These are phyloP conservation scores for Kwoniella bestiolae DNA, from an alignment of 768 basidiomycete genomes.

Conservation along the genomic window DNA sequence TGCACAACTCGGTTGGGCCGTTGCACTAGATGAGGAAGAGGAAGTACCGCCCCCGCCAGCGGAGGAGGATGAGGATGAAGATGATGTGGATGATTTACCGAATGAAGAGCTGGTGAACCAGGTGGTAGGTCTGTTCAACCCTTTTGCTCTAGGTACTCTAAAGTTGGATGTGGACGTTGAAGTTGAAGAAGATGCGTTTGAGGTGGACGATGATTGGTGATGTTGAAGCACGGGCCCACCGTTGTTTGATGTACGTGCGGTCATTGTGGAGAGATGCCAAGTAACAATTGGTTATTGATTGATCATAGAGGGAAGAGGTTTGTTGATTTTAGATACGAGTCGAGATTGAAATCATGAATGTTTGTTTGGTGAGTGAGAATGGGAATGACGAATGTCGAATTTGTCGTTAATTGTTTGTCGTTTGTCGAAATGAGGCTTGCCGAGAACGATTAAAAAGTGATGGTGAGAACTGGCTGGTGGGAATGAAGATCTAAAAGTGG, in stretches of 20 bases:
- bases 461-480: conserved; percentile 8
- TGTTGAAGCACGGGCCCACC: conserved; percentile 22
- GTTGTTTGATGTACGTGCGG: conserved; percentile 9
- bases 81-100: conserved; percentile 24
- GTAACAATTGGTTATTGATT: conserved; percentile 3
- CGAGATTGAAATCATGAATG: conserved; percentile 1
- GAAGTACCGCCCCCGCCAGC: conserved; percentile 3
- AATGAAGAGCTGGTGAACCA: conserved; percentile 58
- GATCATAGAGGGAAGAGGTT: neutral
- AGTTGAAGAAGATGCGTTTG: neutral
- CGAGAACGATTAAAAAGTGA: neutral
- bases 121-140: conserved; percentile 71
- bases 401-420: neutral
- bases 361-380: neutral
- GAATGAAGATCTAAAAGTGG: neutral
- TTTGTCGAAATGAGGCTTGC: neutral
- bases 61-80: conserved; percentile 14
- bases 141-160: conserved; percentile 30
- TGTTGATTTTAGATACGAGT: neutral
- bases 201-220: conserved; percentile 14
- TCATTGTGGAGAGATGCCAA: conserved; percentile 8
- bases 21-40: neutral
- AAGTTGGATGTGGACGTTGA: conserved; percentile 14
- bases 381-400: conserved; percentile 1
- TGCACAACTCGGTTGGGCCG: neutral